Conservation (phyloP, 192 early-diverging fungal species). For the Radiomyces spectabilis region DNA sequence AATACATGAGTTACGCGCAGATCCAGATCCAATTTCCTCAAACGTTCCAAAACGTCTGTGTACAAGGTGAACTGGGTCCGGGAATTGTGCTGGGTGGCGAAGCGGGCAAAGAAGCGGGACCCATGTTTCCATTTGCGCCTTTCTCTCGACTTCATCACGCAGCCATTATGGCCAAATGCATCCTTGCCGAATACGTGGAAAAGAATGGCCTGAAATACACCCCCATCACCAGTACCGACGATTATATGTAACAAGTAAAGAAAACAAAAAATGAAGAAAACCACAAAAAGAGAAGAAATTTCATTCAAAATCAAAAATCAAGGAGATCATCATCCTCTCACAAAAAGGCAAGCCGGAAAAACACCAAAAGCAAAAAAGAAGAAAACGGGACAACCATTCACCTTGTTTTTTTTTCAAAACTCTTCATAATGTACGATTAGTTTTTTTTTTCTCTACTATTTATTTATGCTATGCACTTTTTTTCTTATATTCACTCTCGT, state of each 20-base stretch:
- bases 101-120: constrained; percentile 3
- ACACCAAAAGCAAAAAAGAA: no score
- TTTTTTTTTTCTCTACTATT: no score
- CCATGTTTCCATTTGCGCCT: constrained; percentile 14
- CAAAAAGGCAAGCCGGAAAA: no score
- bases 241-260: constrained; percentile 9
- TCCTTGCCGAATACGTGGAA: constrained; percentile 7
- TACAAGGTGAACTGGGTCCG: background rate
- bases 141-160: constrained; percentile 16
- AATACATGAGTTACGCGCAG: background rate
- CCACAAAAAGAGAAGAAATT: no score
- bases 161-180: constrained; percentile 18
- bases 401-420: no score
- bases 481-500: no score
- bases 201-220: constrained; percentile 3
- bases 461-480: no score
- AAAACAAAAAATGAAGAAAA: background rate
- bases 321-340: no score
- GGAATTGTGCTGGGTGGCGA: constrained; percentile 19
- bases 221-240: constrained; percentile 1
- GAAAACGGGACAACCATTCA: no score
- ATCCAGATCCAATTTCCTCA: background rate
- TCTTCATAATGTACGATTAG: no score
- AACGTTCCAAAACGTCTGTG: constrained; percentile 8
- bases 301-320: no score